phyloP scores from a whole-genome alignment of 2,329 filamentous ascomycete genomes.

The Pyrenophora tritici-repentis region DNA sequence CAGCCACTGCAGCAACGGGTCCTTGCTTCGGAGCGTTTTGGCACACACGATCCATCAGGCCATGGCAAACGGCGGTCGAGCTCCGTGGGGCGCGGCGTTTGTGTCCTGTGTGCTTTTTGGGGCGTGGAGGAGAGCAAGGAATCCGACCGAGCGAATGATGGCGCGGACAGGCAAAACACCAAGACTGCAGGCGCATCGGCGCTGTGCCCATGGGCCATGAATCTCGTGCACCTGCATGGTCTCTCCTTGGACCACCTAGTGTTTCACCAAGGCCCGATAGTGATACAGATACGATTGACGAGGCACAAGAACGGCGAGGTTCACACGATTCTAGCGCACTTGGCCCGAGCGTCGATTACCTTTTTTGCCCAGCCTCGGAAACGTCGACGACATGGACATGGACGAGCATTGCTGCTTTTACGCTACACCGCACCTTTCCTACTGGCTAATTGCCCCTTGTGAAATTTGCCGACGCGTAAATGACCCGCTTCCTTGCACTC shows the following conservation, averaged over 20 bases:
- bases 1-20: conserved; percentile 13
- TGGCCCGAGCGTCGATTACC: conserved; percentile 15
- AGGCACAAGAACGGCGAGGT: conserved; percentile 14
- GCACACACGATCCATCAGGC: conserved; percentile 18
- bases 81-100: conserved; percentile 24
- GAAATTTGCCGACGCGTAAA: conserved; percentile 29
- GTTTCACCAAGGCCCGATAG: conserved; percentile 25
- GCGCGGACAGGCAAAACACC: conserved; percentile 1
- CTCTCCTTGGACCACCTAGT: conserved; percentile 10
- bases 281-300: conserved; percentile 15
- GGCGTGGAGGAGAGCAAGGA: conserved; percentile 3
- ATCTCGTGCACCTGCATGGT: conserved; percentile 21
- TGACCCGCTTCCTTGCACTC: conserved; percentile 33
- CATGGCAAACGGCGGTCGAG: conserved; percentile 23
- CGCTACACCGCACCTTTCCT: conserved; percentile 22
- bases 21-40: conserved; percentile 19
- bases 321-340: conserved; percentile 10
- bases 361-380: conserved; percentile 21
- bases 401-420: conserved; percentile 17
- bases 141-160: conserved; percentile 21
- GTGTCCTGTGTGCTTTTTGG: conserved; percentile 22
- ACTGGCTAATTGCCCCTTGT: conserved; percentile 16
- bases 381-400: conserved; percentile 18
- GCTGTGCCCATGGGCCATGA: conserved; percentile 17
- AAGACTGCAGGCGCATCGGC: conserved; percentile 11